Base-by-base conservation (phyloP, 2,329 filamentous ascomycete species). In the Colletotrichum theobromicola region DNA sequence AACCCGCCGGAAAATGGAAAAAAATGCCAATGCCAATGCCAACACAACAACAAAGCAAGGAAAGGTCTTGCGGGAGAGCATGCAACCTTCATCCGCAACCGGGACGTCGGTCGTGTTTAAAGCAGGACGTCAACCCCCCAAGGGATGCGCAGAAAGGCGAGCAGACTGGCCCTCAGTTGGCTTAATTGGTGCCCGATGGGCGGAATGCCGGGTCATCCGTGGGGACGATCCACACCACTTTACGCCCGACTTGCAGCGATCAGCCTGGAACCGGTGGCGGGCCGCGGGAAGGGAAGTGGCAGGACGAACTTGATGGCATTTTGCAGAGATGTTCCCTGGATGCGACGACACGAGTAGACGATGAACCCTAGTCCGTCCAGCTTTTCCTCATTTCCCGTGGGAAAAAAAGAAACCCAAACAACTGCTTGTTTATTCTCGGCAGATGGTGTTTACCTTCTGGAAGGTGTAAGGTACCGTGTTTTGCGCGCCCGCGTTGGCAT, bases 211-310 rank as follows among this genome's bases (percentile, higher is more conserved):
- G 62, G 61, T 34, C 37, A 28, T 53, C 42, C 68, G 67, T 72
- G 62, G 62, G 26, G 68, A 72, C 69, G 72, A 63, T 72, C 72
- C 72, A 74, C 72, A 61, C 62, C 68, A 58, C 55, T 64, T 66
- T 58, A 42, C 55, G 72, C 72, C 72, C 62, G 72, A 74, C 72
- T 72, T 72, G 63, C 72, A 74, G 55, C 72, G 72, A 74, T 74
- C 68, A 70, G 67, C 72, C 72, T 74, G 72, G 72, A 26, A 66
- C 37, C 26, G 50, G 50, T 64, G 66, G 67, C 67, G 68, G 61
- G 60, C 57, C 61, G 26, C 30, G 24, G 60, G 34, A 32, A 24
- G 30, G 24, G n/a, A 55, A 34, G n/a, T 16, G 34, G 61, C 68
- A 60, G 34, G 32, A 30, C 34, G 28, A 32, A 32, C 30, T 61